Conservation (phyloP, 495 filamentous ascomycete species). For the Annulohypoxylon bovei region DNA sequence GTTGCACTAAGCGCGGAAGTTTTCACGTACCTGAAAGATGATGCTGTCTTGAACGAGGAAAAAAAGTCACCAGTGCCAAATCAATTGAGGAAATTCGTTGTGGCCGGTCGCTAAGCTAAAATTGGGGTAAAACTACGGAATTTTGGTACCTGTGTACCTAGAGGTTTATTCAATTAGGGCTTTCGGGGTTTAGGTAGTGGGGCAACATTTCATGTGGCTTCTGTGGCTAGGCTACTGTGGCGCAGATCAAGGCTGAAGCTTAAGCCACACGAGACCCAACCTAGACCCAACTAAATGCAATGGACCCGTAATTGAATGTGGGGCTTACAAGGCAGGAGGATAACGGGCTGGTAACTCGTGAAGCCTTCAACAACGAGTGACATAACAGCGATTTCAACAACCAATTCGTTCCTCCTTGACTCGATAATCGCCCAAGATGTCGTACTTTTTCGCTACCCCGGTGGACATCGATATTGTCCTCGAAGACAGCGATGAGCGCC, state of each 20-base stretch:
- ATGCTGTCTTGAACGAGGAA: slow-evolving; percentile 35
- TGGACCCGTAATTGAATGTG: slow-evolving; percentile 25
- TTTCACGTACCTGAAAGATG: slow-evolving; percentile 49
- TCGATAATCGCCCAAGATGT: slow-evolving; percentile 69
- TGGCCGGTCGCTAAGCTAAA: slow-evolving; percentile 47
- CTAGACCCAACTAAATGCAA: slow-evolving; percentile 1
- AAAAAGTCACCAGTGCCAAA: slow-evolving; percentile 37
- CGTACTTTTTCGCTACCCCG: slow-evolving; percentile 97
- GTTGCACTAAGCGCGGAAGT: slow-evolving; percentile 1
- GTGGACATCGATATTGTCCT: slow-evolving; percentile 99
- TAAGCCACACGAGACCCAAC: slow-evolving; percentile 20
- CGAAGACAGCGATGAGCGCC: slow-evolving; percentile 90
- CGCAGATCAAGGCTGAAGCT: slow-evolving; percentile 39
- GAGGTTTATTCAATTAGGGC: slow-evolving; percentile 27
- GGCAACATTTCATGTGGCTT: not conserved
- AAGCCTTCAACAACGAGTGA: slow-evolving; percentile 15
- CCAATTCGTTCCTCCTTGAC: slow-evolving; percentile 9
- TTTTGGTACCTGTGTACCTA: slow-evolving; percentile 37
- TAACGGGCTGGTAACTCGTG: not conserved
- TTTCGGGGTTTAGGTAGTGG: slow-evolving; percentile 4
- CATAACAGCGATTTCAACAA: slow-evolving; percentile 4
- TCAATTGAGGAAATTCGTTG: slow-evolving; percentile 50
- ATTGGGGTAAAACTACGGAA: slow-evolving; percentile 34
- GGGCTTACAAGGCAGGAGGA: slow-evolving; percentile 28
- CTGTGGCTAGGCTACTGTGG: not conserved